Conservation (phyloP, 108 stramenopile genomes). For the Stephanodiscus triporus region DNA sequence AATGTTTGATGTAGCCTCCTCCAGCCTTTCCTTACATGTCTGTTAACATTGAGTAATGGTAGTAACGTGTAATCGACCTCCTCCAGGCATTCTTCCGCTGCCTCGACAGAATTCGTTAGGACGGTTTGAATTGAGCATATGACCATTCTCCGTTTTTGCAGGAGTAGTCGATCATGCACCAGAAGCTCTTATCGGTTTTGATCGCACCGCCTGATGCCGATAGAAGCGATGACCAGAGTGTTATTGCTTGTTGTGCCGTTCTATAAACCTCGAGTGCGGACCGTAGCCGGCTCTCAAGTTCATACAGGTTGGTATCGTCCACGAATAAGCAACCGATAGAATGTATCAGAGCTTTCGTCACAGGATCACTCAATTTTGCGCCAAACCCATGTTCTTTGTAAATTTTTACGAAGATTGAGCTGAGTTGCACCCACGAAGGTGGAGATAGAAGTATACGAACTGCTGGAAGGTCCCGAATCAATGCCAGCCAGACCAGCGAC, state of each 20-base stretch:
- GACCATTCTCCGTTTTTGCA: not conserved
- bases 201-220: not conserved
- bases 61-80: not conserved
- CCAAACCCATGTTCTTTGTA: not conserved
- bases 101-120: not conserved
- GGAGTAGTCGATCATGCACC: not conserved
- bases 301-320: not conserved
- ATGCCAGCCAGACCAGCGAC: constrained; percentile 2
- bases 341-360: not conserved
- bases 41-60: not conserved
- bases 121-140: not conserved
- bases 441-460: not conserved
- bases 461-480: not conserved
- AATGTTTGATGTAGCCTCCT: not conserved
- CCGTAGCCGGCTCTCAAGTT: not conserved
- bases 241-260: not conserved
- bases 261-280: not conserved
- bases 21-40: not conserved
- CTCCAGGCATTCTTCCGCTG: not conserved
- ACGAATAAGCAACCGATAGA: constrained; percentile 4
- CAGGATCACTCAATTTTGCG: not conserved
- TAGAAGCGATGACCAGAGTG: not conserved
- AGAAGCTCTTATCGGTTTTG: not conserved
- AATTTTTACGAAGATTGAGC: not conserved
- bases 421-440: not conserved